phyloP scores from a whole-genome alignment of 1,284 basidiomycete species.

The Cerioporus squamosus region DNA sequence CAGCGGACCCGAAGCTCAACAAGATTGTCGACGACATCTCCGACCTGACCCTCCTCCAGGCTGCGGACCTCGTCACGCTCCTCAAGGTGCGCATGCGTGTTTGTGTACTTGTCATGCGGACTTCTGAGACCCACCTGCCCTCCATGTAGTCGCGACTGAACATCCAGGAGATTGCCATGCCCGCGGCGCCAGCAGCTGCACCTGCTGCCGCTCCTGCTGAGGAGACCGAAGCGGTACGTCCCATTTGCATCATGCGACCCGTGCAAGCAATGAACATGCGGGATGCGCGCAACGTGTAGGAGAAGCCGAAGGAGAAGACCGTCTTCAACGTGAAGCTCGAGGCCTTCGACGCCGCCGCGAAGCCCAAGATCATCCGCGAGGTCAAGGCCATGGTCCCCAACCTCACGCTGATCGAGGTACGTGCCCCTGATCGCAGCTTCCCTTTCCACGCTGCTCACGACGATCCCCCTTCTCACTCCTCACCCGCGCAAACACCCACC shows the following conservation, averaged over 20 bases:
- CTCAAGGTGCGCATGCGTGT: slow-evolving; percentile 73
- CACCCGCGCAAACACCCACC: not conserved
- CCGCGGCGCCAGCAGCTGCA: slow-evolving; percentile 70
- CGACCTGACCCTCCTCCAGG: slow-evolving; percentile 89
- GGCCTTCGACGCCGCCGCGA: slow-evolving; percentile 87
- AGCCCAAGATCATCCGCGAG: slow-evolving; percentile 98
- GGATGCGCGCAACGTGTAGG: slow-evolving; percentile 45
- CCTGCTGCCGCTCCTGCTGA: slow-evolving; percentile 62
- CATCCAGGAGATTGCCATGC: slow-evolving; percentile 98
- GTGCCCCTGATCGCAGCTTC: slow-evolving; percentile 37
- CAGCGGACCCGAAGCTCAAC: slow-evolving; percentile 74
- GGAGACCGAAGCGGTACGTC: slow-evolving; percentile 65
- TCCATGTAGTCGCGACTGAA: slow-evolving; percentile 81
- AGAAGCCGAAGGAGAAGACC: slow-evolving; percentile 99
- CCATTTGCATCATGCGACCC: not conserved
- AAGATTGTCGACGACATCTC: slow-evolving; percentile 96
- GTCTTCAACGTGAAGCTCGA: slow-evolving; percentile 95
- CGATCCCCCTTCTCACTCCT: not conserved
- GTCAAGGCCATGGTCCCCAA: slow-evolving; percentile 95
- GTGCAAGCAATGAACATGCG: not conserved
- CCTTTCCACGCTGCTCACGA: slow-evolving; percentile 1
- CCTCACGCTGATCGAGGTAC: slow-evolving; percentile 93
- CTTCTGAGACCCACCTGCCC: not conserved
- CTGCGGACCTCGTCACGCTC: slow-evolving; percentile 92
- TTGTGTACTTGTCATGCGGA: not conserved